Base-by-base conservation (phyloP, 164 flowering plant species). In the Vitis riparia region DNA sequence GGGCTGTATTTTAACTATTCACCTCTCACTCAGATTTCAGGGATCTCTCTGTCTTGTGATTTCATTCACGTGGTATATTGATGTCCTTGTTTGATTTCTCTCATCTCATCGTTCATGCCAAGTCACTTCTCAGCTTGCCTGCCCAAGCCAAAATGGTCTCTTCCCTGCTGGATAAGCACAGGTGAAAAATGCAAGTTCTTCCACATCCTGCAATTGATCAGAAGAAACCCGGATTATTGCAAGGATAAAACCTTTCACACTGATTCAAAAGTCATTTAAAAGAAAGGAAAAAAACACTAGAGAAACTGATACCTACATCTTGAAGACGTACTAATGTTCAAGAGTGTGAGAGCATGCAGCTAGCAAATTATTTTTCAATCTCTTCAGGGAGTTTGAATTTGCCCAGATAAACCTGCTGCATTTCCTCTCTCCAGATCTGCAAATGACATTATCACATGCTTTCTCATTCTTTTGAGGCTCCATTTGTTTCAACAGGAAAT, bases 351-450 rank as follows among this genome's bases (percentile, higher is more conserved):
- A n/a, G 51, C 19, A 68, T 23, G n/a, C n/a, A 29, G 23, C n/a
- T 44, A 65, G 59, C 59, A 62, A 47, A 57, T 85, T 74, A 82
- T 55, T 30, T 56, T 13, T 88, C 88, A 49, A 88, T 65, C 66
- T 84, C 90, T 57, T 79, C 68, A 15, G 93, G 87, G 62, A 90
- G 74, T 15, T 61, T 68, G 15, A 93, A 85, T 59, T 85, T 86
- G 23, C 98, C 96, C 67, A 82, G 63, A 81, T 88, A 92, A 71
- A 94, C 94, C 70, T 78, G 93, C 53, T 83, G 92, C 97, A 92
- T 87, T 81, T 94, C 98, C 82, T 94, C 97, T 70, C 85, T 87
- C 98, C 98, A 94, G 29, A 88, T 90, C 98, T 94, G 82, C 70
- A 73, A 67, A 17, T 27, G 19, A 27, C 9, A 37, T 23, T 17